Evolutionary conservation across 345 rosid species (phyloP), one percentile per base, ranked within the genome.

Genomic region (Arabidopsis suecica): DNA sequence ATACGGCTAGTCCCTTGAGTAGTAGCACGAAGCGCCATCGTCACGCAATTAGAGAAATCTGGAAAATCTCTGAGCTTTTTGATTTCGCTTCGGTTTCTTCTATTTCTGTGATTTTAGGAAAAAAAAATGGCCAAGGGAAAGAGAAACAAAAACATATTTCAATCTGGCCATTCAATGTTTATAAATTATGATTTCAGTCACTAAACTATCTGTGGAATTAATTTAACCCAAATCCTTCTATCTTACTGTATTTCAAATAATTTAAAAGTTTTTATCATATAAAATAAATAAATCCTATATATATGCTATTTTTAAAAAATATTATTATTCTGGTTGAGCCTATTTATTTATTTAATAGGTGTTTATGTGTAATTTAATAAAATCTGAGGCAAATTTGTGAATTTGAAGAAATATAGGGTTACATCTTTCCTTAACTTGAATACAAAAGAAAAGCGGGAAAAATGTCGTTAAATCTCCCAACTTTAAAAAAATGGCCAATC

Each of bases 11-110:
- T 38, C 45, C 82, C 81, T 72, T 77, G 89, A 84, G 86, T 83
- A 84, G 86, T 83, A 73, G 88, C 73, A 68, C 68, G 85, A 73
- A 84, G 78, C 65, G 88, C 88, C 94, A 91, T 89, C 78, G 64
- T 75, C 74, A 22, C 49, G 37, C 16, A 1, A 6, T 18, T n/a
- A 28, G 76, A 38, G 48, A 64, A 57, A 70, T 68, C 73, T 58
- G 38, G 56, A 54, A 69, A 56, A 47, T 40, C 51, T 23, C 37
- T 32, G 16, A 65, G 61, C 72, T 71, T 65, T 45, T 63, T 30
- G 22, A 25, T 41, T 41, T 55, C 37, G 36, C 20, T 47, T 77
- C 5, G 72, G 30, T 56, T 61, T 61, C 69, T 75, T 55, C 49
- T 14, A 1, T 28, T 51, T 51, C 51, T 23, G 66, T 51, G 69